Conservation (phyloP, 176 grass and related monocot species). For the Poa annua region DNA sequence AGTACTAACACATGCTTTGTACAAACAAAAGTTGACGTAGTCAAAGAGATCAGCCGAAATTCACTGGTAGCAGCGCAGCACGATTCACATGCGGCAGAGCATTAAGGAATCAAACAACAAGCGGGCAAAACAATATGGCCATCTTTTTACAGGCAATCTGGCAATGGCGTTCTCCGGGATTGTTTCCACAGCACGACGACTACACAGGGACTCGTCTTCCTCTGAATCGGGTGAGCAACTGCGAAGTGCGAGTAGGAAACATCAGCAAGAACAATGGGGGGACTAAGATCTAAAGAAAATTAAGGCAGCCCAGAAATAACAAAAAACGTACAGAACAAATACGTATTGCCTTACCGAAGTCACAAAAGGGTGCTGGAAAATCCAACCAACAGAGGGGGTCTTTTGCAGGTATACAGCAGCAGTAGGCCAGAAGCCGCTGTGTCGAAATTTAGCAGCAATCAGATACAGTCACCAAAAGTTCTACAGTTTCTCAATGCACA, state of each 20-base stretch:
- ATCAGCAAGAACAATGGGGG: not conserved
- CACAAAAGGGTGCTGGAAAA: slow-evolving; percentile 81
- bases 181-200: slow-evolving; percentile 13
- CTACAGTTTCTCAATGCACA: not conserved
- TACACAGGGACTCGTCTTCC: slow-evolving; percentile 69
- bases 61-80: slow-evolving; percentile 14
- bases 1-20: not conserved
- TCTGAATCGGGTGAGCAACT: slow-evolving; percentile 61
- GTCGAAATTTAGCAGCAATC: slow-evolving; percentile 36
- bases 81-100: slow-evolving; percentile 3
- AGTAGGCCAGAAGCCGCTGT: slow-evolving; percentile 87
- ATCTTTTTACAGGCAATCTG: slow-evolving; percentile 37
- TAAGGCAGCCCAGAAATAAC: not conserved
- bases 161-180: slow-evolving; percentile 12
- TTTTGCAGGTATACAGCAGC: slow-evolving; percentile 78
- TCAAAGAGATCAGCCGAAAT: slow-evolving; percentile 19
- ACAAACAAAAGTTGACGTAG: not conserved
- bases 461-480: slow-evolving; percentile 7
- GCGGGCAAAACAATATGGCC: slow-evolving; percentile 21
- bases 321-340: not conserved
- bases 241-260: slow-evolving; percentile 11
- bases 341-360: slow-evolving; percentile 56
- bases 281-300: not conserved
- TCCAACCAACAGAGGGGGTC: slow-evolving; percentile 70
- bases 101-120: slow-evolving; percentile 20